phyloP scores from a whole-genome alignment of 2,329 filamentous ascomycete genomes.

The Cephalotrichum gorgonifer region DNA sequence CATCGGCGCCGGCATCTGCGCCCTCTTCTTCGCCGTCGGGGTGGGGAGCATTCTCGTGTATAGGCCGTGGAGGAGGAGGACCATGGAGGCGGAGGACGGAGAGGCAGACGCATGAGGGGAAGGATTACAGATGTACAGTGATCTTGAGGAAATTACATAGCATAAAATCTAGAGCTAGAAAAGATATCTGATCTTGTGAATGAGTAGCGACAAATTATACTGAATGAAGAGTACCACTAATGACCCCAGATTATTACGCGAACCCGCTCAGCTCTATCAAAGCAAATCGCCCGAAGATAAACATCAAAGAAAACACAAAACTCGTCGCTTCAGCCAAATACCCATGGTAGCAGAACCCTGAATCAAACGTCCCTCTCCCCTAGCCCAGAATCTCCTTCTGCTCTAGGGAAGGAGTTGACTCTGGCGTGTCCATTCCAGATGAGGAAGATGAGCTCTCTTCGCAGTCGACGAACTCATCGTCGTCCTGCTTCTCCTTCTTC shows the following conservation, averaged over 20 bases:
- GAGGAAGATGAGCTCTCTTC: constrained; percentile 1
- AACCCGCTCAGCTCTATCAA: too few species aligned
- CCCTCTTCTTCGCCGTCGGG: constrained; percentile 70
- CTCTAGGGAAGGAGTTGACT: neutral
- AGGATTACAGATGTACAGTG: neutral
- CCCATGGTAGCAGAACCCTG: neutral
- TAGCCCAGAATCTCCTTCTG: neutral
- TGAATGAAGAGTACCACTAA: too few species aligned
- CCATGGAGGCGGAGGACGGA: neutral
- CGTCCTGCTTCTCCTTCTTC: constrained; percentile 3
- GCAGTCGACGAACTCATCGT: constrained; percentile 5
- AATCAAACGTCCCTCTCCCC: neutral
- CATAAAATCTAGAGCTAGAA: too few species aligned
- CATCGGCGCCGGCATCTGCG: constrained; percentile 79
- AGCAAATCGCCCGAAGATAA: neutral
- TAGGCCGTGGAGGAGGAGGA: constrained; percentile 59
- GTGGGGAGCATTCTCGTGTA: constrained; percentile 65
- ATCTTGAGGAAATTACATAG: neutral
- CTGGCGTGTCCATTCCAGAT: neutral
- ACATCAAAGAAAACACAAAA: neutral
- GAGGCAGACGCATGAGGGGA: neutral
- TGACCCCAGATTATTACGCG: too few species aligned
- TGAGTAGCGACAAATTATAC: too few species aligned
- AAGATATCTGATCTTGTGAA: too few species aligned
- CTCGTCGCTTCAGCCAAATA: neutral